Conservation (phyloP, 106 monocot species). For the Allium fistulosum region DNA sequence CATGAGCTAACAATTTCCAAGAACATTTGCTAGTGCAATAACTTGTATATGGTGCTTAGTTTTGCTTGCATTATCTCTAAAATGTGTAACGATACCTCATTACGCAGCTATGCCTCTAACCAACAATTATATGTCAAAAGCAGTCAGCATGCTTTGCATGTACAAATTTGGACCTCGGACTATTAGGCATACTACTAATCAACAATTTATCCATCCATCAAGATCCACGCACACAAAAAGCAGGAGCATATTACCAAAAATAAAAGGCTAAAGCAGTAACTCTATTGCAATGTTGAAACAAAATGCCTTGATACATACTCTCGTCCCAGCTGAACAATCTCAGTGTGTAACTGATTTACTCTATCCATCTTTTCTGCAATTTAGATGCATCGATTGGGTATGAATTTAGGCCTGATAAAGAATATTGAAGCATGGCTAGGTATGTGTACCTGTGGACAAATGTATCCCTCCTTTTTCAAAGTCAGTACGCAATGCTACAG, state of each 20-base stretch:
- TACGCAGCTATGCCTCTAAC: too few species aligned
- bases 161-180: too few species aligned
- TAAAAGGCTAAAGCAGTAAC: too few species aligned
- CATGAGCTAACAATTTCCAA: too few species aligned
- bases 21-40: too few species aligned
- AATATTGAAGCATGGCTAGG: neutral
- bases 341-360: constrained; percentile 65
- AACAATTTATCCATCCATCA: neutral
- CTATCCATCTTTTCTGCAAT: constrained; percentile 63
- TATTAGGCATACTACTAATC: too few species aligned
- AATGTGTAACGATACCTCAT: too few species aligned
- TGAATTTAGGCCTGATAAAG: neutral
- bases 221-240: neutral
- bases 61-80: too few species aligned
- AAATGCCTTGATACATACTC: constrained; percentile 41
- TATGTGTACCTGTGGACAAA: constrained; percentile 48
- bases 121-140: too few species aligned
- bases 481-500: constrained; percentile 63
- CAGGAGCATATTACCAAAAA: too few species aligned
- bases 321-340: constrained; percentile 71
- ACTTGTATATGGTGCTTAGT: too few species aligned
- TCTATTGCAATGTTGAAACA: neutral
- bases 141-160: too few species aligned
- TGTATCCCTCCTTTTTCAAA: constrained; percentile 98
- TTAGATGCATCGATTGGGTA: constrained; percentile 11